phyloP scores from a whole-genome alignment of 1,284 basidiomycete species.

The Fomitopsis schrenkii region DNA sequence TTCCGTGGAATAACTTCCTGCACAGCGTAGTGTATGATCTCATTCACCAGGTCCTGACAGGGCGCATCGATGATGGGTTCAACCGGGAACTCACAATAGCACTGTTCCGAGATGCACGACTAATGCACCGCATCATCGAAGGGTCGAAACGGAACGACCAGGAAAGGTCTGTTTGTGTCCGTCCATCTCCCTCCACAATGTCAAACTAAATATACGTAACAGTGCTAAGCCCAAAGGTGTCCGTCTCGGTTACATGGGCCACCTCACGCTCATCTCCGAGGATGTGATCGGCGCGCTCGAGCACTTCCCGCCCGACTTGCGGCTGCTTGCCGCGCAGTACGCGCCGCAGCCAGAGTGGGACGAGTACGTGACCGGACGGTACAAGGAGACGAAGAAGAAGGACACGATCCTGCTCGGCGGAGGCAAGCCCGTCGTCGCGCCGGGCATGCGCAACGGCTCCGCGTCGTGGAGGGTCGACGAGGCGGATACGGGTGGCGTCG shows the following conservation, averaged over 20 bases:
- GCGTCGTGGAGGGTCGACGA: slow-evolving; percentile 70
- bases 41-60: slow-evolving; percentile 93
- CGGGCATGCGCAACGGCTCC: slow-evolving; percentile 31
- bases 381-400: slow-evolving; percentile 81
- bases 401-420: slow-evolving; percentile 83
- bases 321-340: slow-evolving; percentile 55
- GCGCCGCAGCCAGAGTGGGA: slow-evolving; percentile 85
- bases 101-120: slow-evolving; percentile 74
- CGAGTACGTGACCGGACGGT: slow-evolving; percentile 78
- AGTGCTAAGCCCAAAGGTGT: slow-evolving; percentile 68
- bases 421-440: slow-evolving; percentile 62
- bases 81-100: slow-evolving; percentile 81
- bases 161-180: slow-evolving; percentile 50
- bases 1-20: slow-evolving; percentile 97
- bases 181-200: not conserved
- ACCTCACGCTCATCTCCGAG: slow-evolving; percentile 90
- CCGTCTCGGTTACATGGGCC: slow-evolving; percentile 94
- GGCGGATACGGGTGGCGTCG: slow-evolving; percentile 42
- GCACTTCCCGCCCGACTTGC: slow-evolving; percentile 82
- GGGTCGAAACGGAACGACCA: slow-evolving; percentile 77
- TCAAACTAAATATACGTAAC: slow-evolving; percentile 4
- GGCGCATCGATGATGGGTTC: slow-evolving; percentile 69
- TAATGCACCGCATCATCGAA: slow-evolving; percentile 82
- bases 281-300: slow-evolving; percentile 85
- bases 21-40: slow-evolving; percentile 98